These are phyloP conservation scores for Passiflora organensis DNA, from an alignment of 345 rosid species.

Conservation along the genomic window DNA sequence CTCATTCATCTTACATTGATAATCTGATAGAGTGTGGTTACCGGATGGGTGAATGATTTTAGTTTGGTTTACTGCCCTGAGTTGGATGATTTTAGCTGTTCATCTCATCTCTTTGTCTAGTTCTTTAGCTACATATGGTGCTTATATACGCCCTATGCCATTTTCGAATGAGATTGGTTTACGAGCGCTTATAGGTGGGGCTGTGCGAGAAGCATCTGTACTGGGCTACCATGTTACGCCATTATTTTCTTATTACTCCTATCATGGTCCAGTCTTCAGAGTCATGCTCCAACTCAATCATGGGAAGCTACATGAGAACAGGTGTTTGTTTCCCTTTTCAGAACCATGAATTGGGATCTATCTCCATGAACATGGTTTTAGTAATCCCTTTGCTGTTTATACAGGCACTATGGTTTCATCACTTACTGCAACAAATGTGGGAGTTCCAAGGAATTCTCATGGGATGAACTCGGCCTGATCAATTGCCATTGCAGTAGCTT, in stretches of 20 bases:
- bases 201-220: conserved; percentile 75
- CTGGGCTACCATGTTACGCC: conserved; percentile 75
- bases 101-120: conserved; percentile 26
- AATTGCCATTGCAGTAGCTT: conserved; percentile 51
- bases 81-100: background rate
- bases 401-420: conserved; percentile 79
- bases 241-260: conserved; percentile 75
- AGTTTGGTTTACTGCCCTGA: too few relatives aligned
- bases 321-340: conserved; percentile 28
- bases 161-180: conserved; percentile 84
- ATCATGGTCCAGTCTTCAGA: conserved; percentile 81
- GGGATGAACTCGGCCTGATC: conserved; percentile 64
- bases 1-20: too few relatives aligned
- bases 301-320: conserved; percentile 53
- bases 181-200: conserved; percentile 87
- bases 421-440: conserved; percentile 72
- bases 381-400: conserved; percentile 13
- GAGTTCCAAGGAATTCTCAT: conserved; percentile 47
- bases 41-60: too few relatives aligned
- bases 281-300: conserved; percentile 58
- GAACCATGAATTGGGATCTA: background rate
- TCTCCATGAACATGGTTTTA: conserved; percentile 3
- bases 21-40: too few relatives aligned
- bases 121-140: conserved; percentile 81
- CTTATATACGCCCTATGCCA: conserved; percentile 85